Evolutionary conservation across 2,329 filamentous ascomycete species (phyloP).

Genomic region (Fusarium miscanthi): DNA sequence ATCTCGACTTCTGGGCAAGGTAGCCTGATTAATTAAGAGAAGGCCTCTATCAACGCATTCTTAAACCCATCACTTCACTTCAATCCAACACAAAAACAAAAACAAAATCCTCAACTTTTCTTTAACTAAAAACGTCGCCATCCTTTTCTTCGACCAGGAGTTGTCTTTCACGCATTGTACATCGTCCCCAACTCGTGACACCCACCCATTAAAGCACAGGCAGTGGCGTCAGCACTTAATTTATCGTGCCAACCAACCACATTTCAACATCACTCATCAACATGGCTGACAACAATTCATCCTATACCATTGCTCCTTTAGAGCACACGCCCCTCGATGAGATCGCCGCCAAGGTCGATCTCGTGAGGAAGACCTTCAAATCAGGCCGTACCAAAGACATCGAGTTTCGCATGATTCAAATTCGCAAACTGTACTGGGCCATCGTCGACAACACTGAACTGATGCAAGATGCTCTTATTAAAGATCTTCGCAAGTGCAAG

Average conservation of each 20-base stretch:
- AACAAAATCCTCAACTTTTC: background rate
- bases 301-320: constrained; percentile 60
- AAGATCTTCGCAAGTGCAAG: constrained; percentile 81
- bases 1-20: background rate
- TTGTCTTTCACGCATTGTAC: background rate
- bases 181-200: background rate
- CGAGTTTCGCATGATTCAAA: constrained; percentile 83
- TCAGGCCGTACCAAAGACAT: constrained; percentile 85
- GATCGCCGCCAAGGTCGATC: constrained; percentile 71
- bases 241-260: constrained; percentile 15
- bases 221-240: constrained; percentile 25
- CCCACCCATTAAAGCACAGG: background rate
- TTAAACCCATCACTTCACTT: background rate
- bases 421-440: constrained; percentile 95
- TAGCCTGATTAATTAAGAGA: constrained; percentile 28
- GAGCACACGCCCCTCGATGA: constrained; percentile 72
- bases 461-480: constrained; percentile 78
- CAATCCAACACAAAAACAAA: background rate
- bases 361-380: constrained; percentile 75
- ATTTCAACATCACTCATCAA: constrained; percentile 9
- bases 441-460: constrained; percentile 80
- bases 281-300: constrained; percentile 54
- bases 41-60: background rate
- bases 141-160: background rate
- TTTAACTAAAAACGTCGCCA: background rate